These are phyloP conservation scores for Marsdenia floribunda DNA, from an alignment of 257 asterid genomes.

Conservation along the genomic window DNA sequence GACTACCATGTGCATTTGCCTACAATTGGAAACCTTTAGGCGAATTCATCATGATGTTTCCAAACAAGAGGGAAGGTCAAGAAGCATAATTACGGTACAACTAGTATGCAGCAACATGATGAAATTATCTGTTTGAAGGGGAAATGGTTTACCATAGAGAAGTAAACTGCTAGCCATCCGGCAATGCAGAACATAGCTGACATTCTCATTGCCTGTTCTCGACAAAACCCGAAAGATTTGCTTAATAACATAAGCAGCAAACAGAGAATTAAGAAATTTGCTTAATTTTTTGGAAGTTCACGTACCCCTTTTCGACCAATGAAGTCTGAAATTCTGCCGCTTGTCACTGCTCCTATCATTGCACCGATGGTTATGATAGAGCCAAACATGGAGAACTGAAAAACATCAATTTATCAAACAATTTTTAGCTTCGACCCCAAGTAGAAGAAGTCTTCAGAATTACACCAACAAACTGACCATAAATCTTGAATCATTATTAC, in stretches of 20 bases:
- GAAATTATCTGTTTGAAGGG: background rate
- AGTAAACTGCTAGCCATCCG: constrained; percentile 73
- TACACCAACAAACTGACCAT: background rate
- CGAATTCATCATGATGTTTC: background rate
- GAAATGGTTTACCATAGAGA: constrained; percentile 37
- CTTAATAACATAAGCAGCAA: background rate
- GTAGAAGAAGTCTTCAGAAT: background rate
- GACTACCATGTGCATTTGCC: background rate
- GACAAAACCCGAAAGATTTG: background rate
- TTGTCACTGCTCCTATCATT: constrained; percentile 77
- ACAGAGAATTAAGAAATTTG: background rate
- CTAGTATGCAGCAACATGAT: background rate
- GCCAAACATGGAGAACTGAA: constrained; percentile 70
- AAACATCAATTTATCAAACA: background rate
- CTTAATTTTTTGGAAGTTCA: background rate
- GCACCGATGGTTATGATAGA: constrained; percentile 85
- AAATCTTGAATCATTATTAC: constrained; percentile 23
- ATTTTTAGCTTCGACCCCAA: background rate
- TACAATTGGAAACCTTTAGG: background rate
- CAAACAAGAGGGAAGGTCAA: background rate
- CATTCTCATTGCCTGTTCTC: constrained; percentile 62
- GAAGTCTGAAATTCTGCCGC: constrained; percentile 66
- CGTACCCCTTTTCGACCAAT: constrained; percentile 78
- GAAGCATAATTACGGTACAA: background rate
- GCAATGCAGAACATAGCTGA: constrained; percentile 62